Evolutionary conservation across 225 moss, liverwort and hornwort genomes (phyloP).

Genomic region (Takakia lepidozioides): DNA sequence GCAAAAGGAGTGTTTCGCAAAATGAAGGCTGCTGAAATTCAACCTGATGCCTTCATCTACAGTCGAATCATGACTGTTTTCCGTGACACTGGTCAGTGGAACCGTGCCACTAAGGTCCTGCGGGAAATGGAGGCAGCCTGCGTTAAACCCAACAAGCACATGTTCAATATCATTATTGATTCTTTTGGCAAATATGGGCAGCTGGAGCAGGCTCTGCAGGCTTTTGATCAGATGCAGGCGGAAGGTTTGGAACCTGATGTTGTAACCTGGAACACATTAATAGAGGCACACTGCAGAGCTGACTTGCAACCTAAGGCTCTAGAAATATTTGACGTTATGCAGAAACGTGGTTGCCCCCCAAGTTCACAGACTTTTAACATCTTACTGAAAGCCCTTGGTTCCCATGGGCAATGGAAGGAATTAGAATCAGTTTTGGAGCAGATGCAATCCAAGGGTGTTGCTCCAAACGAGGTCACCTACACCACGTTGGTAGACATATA

Average conservation of each 20-base stretch:
- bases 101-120: constrained; percentile 43
- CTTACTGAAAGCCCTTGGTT: constrained; percentile 72
- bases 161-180: constrained; percentile 92
- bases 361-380: constrained; percentile 79
- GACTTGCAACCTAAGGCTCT: constrained; percentile 31
- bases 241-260: constrained; percentile 69
- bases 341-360: constrained; percentile 50
- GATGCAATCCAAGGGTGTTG: constrained; percentile 64
- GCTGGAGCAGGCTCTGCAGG: constrained; percentile 52
- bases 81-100: constrained; percentile 84
- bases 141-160: constrained; percentile 65
- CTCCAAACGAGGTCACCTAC: constrained; percentile 81
- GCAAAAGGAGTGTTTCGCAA: constrained; percentile 40
- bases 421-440: constrained; percentile 59
- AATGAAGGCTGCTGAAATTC: constrained; percentile 55
- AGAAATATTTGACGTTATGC: constrained; percentile 49
- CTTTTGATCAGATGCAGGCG: constrained; percentile 63
- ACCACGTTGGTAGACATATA: constrained; percentile 93
- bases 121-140: constrained; percentile 65
- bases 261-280: constrained; percentile 93
- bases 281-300: constrained; percentile 78
- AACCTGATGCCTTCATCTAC: constrained; percentile 84
- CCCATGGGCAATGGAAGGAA: constrained; percentile 55
- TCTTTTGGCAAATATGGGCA: constrained; percentile 82
- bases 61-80: constrained; percentile 81